Conservation (phyloP, 164 flowering plant genomes). For the Paratinospora sagittata region DNA sequence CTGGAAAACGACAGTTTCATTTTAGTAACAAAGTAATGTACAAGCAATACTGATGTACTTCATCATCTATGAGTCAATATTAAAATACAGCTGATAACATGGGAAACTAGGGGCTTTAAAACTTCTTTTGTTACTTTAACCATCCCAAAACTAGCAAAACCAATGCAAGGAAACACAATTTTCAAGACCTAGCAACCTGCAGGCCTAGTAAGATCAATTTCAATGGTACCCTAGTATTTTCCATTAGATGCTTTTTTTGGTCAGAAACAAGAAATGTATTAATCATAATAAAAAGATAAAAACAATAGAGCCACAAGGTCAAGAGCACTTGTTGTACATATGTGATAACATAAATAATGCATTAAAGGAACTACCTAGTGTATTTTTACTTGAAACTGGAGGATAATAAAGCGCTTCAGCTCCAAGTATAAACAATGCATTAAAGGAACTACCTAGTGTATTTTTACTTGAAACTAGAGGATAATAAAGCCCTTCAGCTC, state of each 20-base stretch:
- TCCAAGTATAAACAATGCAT: neutral
- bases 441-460: neutral
- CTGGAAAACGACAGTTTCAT: constrained; percentile 28
- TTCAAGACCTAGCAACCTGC: neutral
- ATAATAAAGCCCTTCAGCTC: neutral
- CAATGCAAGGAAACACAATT: neutral
- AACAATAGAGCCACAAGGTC: no score
- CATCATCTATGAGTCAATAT: neutral
- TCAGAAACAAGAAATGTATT: no score
- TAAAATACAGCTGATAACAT: neutral
- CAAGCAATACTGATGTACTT: neutral
- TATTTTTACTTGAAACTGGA: neutral
- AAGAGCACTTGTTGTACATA: neutral
- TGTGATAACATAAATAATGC: neutral
- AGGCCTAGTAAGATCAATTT: neutral
- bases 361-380: neutral
- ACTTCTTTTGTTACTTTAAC: neutral
- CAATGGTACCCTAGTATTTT: neutral
- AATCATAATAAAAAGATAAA: no score
- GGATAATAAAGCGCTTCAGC: neutral
- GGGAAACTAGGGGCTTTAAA: no score
- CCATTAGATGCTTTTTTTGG: no score
- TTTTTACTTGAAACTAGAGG: neutral
- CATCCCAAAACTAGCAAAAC: neutral
- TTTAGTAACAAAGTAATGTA: neutral